A percentile compares a stretch with the other conserved stretches of the same genome.
Evolutionary conservation across 495 filamentous ascomycete species (phyloP).

Genomic region (Astrothelium macrocarpum): DNA sequence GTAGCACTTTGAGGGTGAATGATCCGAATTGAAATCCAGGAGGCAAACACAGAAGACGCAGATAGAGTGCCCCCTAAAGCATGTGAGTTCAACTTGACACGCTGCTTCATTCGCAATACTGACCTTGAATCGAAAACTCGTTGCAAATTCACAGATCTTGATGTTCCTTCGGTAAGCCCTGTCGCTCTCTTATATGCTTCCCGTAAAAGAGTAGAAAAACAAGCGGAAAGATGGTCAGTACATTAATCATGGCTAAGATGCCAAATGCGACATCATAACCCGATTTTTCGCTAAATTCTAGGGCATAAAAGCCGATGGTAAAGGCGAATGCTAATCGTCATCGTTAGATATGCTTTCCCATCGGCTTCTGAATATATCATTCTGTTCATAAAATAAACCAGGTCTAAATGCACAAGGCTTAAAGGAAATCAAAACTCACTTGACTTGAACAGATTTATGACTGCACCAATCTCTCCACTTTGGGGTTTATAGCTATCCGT

Average conservation of each 20-base stretch:
- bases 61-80: too few species aligned
- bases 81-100: too few species aligned
- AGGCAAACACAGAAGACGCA: too few species aligned
- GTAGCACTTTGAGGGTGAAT: too few species aligned
- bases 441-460: constrained; percentile 15
- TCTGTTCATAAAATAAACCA: background rate
- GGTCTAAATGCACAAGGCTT: background rate
- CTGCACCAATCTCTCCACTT: constrained; percentile 15
- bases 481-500: constrained; percentile 12
- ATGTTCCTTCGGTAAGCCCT: constrained; percentile 21
- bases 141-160: constrained; percentile 4
- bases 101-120: too few species aligned
- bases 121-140: too few species aligned
- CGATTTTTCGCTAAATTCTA: constrained; percentile 17
- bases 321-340: constrained; percentile 15
- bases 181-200: constrained; percentile 16
- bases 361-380: background rate
- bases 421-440: background rate
- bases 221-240: constrained; percentile 16
- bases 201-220: constrained; percentile 16
- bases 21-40: too few species aligned
- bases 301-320: constrained; percentile 22
- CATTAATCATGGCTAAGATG: constrained; percentile 19
- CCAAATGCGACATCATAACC: constrained; percentile 22
- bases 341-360: background rate